Evolutionary conservation across 257 asterid species (phyloP), one percentile per base, ranked within the genome.

Genomic region (Solanum sejunctum): DNA sequence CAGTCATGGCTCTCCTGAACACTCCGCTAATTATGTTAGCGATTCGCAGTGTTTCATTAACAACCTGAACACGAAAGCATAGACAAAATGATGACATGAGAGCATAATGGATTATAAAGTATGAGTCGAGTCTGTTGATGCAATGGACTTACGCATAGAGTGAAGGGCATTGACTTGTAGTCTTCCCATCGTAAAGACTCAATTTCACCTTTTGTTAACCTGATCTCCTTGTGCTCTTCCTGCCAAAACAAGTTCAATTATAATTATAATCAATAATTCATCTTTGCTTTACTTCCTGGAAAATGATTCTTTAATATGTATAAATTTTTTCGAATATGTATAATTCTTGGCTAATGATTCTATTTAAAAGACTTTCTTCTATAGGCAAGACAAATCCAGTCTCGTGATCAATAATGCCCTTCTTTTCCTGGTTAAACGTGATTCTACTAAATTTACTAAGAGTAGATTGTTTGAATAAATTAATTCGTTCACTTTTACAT

Each of bases 21-120:
- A 97, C 98, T 0, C 99, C 99, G 23, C 99, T 87, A 41, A 95
- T 95, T 49, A 97, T 95, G 89, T 94, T 97, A 63, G 98, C 94
- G 6, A 95, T 89, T 51, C 99, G 92, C n/a, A 97, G 91, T 12
- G 99, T 94, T 88, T 97, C 99, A 21, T 97, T 95, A 6, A 95
- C 95, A 2, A 97, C 98, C 98, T 97, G 92, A 69, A 84, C 64
- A 43, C 8, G 61, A 26, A 51, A 66, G 20, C 45, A 56, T 15
- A 11, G 67, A 43, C 58, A 57, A 5, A 8, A 15, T 60, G n/a
- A 26, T 52, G 8, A 3, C 63, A 43, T 47, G 43, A 82, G 71
- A 26, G 61, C 57, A 26, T 20, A 63, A 13, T 6, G 15, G 39
- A 85, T 67, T 4, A 67, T 47, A 83, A 47, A 82, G 8, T 78